Conservation (phyloP, 305 asterid species). For the Stenogyne calaminthoides region DNA sequence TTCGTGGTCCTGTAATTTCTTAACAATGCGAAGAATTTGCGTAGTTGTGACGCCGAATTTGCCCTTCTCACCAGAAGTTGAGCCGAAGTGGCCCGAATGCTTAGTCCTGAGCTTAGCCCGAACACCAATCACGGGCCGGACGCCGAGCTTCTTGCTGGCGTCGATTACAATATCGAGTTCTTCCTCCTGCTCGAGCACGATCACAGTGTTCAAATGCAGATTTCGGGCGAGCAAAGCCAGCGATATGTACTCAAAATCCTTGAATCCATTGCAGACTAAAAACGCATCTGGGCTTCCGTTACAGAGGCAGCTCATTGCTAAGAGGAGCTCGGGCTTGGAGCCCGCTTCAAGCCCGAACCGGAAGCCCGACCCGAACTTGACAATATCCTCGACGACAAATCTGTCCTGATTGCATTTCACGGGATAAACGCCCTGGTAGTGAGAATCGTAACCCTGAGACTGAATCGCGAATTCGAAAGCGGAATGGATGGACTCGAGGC, state of each 20-base stretch:
- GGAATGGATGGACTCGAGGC: constrained; percentile 74
- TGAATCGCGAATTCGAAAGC: constrained; percentile 69
- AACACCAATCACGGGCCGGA: constrained; percentile 81
- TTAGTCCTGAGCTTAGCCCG: constrained; percentile 94
- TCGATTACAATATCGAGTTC: constrained; percentile 77
- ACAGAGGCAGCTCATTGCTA: constrained; percentile 89
- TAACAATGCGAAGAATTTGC: constrained; percentile 85
- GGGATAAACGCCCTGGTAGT: constrained; percentile 96
- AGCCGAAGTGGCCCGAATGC: constrained; percentile 94
- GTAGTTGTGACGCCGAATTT: constrained; percentile 86
- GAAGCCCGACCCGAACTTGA: constrained; percentile 72
- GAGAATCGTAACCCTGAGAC: constrained; percentile 64
- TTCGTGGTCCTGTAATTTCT: constrained; percentile 57
- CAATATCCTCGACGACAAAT: constrained; percentile 87
- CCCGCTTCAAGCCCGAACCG: constrained; percentile 97
- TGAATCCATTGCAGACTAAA: constrained; percentile 90
- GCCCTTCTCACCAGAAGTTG: constrained; percentile 96
- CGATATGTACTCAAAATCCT: constrained; percentile 85
- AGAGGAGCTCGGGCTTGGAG: constrained; percentile 93
- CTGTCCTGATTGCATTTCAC: constrained; percentile 92
- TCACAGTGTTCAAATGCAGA: constrained; percentile 73
- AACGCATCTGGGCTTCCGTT: constrained; percentile 84
- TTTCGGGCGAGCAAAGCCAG: constrained; percentile 83
- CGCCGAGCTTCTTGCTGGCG: constrained; percentile 58
- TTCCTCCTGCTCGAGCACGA: constrained; percentile 95